Conservation (phyloP, 2,329 filamentous ascomycete species). For the Fusarium agapanthi region DNA sequence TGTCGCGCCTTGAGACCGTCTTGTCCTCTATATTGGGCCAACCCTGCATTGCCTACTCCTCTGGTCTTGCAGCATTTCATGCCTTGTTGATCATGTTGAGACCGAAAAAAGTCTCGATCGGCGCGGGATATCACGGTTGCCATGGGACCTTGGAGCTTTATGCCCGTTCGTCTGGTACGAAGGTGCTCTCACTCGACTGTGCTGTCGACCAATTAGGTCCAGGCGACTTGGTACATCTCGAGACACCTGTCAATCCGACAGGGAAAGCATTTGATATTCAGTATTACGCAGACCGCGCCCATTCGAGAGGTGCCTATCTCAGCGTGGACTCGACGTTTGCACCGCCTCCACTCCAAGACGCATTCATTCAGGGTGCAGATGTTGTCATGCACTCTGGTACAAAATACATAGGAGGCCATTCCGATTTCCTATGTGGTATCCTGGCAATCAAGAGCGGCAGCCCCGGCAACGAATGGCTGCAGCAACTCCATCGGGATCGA, state of each 20-base stretch:
- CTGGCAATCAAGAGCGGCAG: constrained; percentile 61
- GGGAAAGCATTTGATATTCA: constrained; percentile 80
- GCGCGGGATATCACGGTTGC: constrained; percentile 90
- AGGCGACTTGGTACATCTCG: constrained; percentile 88
- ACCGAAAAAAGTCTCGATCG: constrained; percentile 83
- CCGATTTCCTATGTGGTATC: constrained; percentile 89
- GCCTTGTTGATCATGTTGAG: constrained; percentile 85
- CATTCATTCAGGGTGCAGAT: constrained; percentile 83
- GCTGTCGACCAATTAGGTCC: constrained; percentile 69
- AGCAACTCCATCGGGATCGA: constrained; percentile 72
- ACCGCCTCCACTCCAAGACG: constrained; percentile 87
- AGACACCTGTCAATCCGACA: constrained; percentile 91
- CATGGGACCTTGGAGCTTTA: constrained; percentile 83
- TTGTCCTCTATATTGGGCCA: constrained; percentile 78
- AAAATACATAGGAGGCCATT: constrained; percentile 96
- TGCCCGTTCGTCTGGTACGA: constrained; percentile 76
- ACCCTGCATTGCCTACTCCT: constrained; percentile 78
- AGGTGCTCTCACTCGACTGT: constrained; percentile 76
- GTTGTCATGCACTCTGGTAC: constrained; percentile 91
- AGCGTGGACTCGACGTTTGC: constrained; percentile 92
- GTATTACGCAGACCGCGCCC: constrained; percentile 75
- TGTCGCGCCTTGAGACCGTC: constrained; percentile 83
- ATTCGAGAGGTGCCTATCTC: constrained; percentile 75
- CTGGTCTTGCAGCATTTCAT: constrained; percentile 87
- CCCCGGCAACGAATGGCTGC: constrained; percentile 64